phyloP scores from a whole-genome alignment of 2,329 filamentous ascomycete genomes.

The Eutypella sp. region DNA sequence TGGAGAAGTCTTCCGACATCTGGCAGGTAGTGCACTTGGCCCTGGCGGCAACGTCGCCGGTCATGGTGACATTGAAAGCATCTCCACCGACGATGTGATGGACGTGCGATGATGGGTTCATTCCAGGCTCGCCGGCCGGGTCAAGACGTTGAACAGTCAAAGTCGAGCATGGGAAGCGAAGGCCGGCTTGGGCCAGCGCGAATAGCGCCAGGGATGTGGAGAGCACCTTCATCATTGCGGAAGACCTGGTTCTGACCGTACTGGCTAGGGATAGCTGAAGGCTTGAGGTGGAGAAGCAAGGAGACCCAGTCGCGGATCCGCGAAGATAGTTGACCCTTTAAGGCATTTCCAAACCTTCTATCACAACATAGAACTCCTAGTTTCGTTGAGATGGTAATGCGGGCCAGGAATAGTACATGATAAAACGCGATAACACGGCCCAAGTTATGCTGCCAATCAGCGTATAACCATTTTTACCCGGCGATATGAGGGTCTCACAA shows the following conservation, averaged over 20 bases:
- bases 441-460: neutral
- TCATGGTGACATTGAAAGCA: constrained; percentile 12
- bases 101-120: constrained; percentile 11
- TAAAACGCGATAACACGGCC: neutral
- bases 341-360: neutral
- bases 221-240: constrained; percentile 9
- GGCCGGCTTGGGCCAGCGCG: constrained; percentile 10
- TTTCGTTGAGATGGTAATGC: neutral
- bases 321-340: constrained; percentile 5
- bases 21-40: constrained; percentile 21
- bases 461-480: neutral
- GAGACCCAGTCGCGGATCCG: constrained; percentile 1
- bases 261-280: constrained; percentile 4
- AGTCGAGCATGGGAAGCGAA: constrained; percentile 14
- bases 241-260: neutral
- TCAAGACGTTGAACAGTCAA: constrained; percentile 14
- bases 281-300: constrained; percentile 2
- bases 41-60: constrained; percentile 8
- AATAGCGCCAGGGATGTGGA: constrained; percentile 4
- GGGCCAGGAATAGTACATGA: neutral
- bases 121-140: constrained; percentile 11
- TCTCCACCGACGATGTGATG: constrained; percentile 17
- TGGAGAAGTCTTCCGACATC: constrained; percentile 19
- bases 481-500: neutral
- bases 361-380: neutral